Percentiles rank a stretch among this genome's conserved stretches.
Conservation (phyloP, 2,329 filamentous ascomycete genomes). For the Alternaria panax region DNA sequence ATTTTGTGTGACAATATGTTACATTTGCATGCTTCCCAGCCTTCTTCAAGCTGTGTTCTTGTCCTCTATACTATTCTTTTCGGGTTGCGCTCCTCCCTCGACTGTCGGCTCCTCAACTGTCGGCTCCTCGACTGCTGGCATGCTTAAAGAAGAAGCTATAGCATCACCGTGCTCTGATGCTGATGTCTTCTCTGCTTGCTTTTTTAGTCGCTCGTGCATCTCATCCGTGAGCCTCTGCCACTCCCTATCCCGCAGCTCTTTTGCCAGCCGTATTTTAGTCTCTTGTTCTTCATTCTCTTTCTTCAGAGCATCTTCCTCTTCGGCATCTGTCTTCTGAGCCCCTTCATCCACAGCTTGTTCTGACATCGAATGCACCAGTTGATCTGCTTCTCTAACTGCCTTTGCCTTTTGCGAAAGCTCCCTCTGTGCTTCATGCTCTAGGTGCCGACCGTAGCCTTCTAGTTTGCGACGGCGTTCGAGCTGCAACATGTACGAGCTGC, state of each 20-base stretch:
- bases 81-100: background rate
- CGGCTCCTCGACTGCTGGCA: constrained; percentile 4
- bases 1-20: background rate
- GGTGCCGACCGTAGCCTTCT: constrained; percentile 17
- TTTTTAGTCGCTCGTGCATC: background rate
- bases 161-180: constrained; percentile 2
- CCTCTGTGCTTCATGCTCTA: constrained; percentile 5
- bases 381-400: constrained; percentile 18
- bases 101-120: no score
- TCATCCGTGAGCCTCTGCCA: background rate
- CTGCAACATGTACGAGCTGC: constrained; percentile 27
- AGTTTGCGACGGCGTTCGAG: constrained; percentile 21
- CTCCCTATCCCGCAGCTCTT: constrained; percentile 3
- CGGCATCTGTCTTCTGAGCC: background rate
- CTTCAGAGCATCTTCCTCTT: background rate
- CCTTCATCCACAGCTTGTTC: background rate
- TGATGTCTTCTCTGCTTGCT: background rate
- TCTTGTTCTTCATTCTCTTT: background rate
- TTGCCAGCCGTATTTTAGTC: background rate
- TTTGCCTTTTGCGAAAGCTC: constrained; percentile 20
- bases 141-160: constrained; percentile 3
- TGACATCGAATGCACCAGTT: background rate
- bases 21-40: background rate
- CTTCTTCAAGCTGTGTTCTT: background rate
- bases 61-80: background rate